These are phyloP conservation scores for Colletotrichum brevisporum DNA, from an alignment of 2,329 filamentous ascomycete species.

Conservation along the genomic window DNA sequence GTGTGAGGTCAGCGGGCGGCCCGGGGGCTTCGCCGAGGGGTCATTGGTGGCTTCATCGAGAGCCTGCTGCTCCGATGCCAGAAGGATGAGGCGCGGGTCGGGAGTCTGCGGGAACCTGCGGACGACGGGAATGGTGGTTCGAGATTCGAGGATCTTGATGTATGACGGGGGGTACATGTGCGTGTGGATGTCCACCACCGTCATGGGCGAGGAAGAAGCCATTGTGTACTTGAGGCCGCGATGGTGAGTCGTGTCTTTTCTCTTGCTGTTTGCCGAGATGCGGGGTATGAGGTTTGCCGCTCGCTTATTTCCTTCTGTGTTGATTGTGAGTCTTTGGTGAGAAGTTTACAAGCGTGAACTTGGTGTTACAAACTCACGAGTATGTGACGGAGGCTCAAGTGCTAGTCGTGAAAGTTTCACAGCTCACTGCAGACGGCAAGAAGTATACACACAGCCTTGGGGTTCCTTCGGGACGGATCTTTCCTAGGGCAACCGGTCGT, in stretches of 20 bases:
- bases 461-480: constrained; percentile 10
- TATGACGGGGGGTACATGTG: constrained; percentile 79
- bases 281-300: not conserved
- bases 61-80: constrained; percentile 64
- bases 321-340: constrained; percentile 8
- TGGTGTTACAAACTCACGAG: constrained; percentile 12
- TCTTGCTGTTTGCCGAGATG: constrained; percentile 1
- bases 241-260: not conserved
- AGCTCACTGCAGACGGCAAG: not conserved
- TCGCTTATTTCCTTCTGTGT: not conserved
- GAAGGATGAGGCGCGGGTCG: constrained; percentile 76
- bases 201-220: constrained; percentile 51
- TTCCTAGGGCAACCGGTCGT: constrained; percentile 9
- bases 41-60: constrained; percentile 67
- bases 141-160: constrained; percentile 71
- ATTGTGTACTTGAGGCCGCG: constrained; percentile 44
- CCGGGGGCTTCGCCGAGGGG: constrained; percentile 72
- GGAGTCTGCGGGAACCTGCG: constrained; percentile 71
- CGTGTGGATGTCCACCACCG: constrained; percentile 77
- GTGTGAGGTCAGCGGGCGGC: constrained; percentile 85
- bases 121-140: constrained; percentile 77
- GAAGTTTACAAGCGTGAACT: not conserved
- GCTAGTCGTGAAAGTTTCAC: constrained; percentile 16
- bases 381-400: constrained; percentile 11
- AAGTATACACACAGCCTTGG: not conserved